Evolutionary conservation across 768 basidiomycete species (phyloP), one percentile per base, ranked within the genome.

Genomic region (Agaricus blazei): DNA sequence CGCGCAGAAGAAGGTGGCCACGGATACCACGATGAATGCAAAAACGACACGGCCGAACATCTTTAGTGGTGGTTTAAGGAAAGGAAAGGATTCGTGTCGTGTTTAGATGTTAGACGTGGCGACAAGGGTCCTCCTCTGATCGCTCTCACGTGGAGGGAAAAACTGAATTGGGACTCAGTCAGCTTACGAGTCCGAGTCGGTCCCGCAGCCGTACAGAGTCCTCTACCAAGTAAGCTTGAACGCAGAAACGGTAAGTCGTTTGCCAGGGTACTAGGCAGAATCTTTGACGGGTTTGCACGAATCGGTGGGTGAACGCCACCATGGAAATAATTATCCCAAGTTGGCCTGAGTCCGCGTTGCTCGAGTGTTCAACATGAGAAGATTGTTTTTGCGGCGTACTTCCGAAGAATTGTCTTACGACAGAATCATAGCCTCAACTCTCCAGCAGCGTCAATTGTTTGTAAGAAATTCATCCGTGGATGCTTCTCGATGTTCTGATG

Each of bases 1-100:
- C 3, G 79, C 81, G 63, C 83, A 87, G 72, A 91, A 84, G 64
- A 90, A 73, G 0, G 88, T 84, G 9, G 80, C 82, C 54, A 90
- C 51, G 27, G 86, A 78, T 43, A 88, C 72, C 52, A 85, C 67
- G 45, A 88, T 65, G 58, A 90, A 77, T 36, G 78, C 78, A 56
- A 89, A 68, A 15, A 83, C 81, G 48, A 85, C 67, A 58, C 82
- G 82, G 59, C 80, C 77, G 62, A 89, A 83, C 80, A 88, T 84
- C 66, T 63, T 61, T 57, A 47, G 52, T 51, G 53, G 60, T 59
- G 59, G 56, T 54, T 59, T 60, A 47, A 61, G 62, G 34, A 34
- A 34, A 11, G 7, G 34, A 19, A 19, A 2, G 34, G 7, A 6
- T 34, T 34, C 48, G 58, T 59, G 52, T 43, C 47, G 38, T 57